Conservation (phyloP, 176 grass and related monocot species). For the Zoysia japonica region DNA sequence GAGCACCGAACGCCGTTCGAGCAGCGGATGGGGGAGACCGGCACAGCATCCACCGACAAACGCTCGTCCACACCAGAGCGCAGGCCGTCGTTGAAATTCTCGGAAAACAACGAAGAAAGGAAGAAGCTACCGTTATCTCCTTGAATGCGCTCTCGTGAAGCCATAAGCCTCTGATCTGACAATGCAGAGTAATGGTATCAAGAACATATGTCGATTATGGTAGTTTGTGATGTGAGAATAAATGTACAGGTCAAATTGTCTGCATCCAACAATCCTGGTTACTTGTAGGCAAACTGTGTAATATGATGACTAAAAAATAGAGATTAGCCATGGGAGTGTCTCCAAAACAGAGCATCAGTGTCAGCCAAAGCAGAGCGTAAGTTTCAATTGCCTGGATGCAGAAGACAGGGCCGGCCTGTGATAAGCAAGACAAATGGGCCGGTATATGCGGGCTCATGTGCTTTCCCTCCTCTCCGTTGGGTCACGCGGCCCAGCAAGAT, state of each 20-base stretch:
- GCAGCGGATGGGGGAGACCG: background rate
- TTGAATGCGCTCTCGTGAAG: background rate
- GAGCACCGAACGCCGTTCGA: slow-evolving; percentile 17
- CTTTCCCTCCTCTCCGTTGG: too few relatives aligned
- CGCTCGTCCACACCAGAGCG: background rate
- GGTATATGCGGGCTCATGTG: background rate
- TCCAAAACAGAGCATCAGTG: background rate
- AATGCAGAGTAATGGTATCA: background rate
- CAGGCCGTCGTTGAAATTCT: background rate
- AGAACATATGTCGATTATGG: background rate
- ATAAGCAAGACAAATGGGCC: slow-evolving; percentile 23
- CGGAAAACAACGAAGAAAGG: background rate
- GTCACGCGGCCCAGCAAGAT: background rate
- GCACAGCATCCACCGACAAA: background rate
- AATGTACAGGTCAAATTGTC: background rate
- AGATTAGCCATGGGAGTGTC: background rate
- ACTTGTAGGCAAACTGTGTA: too few relatives aligned
- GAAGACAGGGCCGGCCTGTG: background rate
- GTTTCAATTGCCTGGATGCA: background rate
- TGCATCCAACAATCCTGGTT: too few relatives aligned
- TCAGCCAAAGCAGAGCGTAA: background rate
- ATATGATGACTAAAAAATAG: background rate
- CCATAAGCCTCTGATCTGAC: too few relatives aligned
- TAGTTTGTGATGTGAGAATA: background rate
- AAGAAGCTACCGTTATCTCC: background rate